These are phyloP conservation scores for Diaporthe helianthi DNA, from an alignment of 2,329 filamentous ascomycete species.

Conservation along the genomic window DNA sequence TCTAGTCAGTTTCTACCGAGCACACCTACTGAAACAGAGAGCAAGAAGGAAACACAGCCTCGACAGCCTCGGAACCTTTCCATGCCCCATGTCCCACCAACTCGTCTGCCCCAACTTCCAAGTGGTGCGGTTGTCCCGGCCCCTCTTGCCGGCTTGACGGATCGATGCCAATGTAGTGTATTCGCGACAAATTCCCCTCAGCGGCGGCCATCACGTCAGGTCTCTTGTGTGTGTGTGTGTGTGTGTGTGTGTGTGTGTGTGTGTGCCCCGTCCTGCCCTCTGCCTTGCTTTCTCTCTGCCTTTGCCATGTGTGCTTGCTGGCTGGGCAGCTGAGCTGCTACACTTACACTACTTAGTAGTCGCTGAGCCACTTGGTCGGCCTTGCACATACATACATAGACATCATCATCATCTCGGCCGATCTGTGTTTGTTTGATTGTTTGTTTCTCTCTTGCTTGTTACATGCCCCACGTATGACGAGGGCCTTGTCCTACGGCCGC, in stretches of 20 bases:
- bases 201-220: constrained; percentile 12
- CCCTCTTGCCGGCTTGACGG: constrained; percentile 23
- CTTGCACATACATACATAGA: too few relatives aligned
- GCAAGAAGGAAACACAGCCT: neutral
- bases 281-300: neutral
- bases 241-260: too few relatives aligned
- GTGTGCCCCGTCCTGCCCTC: neutral
- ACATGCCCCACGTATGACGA: neutral
- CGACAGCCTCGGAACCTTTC: constrained; percentile 28
- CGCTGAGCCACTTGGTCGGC: neutral
- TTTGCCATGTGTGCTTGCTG: too few relatives aligned
- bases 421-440: neutral
- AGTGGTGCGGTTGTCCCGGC: constrained; percentile 11
- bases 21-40: neutral
- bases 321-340: neutral
- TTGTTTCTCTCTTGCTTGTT: constrained; percentile 14
- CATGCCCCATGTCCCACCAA: constrained; percentile 25
- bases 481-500: neutral
- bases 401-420: neutral
- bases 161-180: constrained; percentile 24
- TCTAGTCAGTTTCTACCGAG: neutral
- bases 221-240: too few relatives aligned
- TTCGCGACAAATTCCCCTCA: constrained; percentile 26
- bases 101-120: neutral
- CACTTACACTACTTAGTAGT: too few relatives aligned